Evolutionary conservation across 2,329 filamentous ascomycete genomes (phyloP).

Genomic region (Ophiostoma sp.): DNA sequence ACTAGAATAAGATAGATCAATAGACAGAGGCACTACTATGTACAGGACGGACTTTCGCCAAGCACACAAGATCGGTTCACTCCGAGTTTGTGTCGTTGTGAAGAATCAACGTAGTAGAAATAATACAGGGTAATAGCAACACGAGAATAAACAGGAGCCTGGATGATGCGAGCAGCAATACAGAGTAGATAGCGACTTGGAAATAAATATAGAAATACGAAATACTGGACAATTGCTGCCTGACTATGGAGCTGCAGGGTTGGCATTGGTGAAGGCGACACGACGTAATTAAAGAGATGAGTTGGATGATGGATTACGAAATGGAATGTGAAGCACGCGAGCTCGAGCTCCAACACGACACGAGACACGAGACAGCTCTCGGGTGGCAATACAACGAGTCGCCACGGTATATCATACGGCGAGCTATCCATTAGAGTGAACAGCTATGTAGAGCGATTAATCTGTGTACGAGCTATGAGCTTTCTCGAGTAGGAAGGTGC

Average conservation of each 20-base stretch:
- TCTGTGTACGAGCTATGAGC: not conserved
- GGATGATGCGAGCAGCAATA: too few relatives aligned
- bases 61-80: not conserved
- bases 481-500: not conserved
- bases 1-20: not conserved
- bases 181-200: too few relatives aligned
- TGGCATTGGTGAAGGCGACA: not conserved
- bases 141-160: not conserved
- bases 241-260: slow-evolving; percentile 1
- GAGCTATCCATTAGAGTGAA: not conserved
- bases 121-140: not conserved
- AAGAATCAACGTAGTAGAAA: not conserved
- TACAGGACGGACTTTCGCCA: not conserved
- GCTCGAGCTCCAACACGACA: not conserved
- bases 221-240: not conserved
- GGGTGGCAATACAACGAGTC: slow-evolving; percentile 1
- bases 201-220: not conserved
- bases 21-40: not conserved
- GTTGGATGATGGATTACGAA: not conserved
- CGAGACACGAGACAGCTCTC: not conserved
- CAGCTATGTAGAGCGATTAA: not conserved
- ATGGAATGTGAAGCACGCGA: not conserved
- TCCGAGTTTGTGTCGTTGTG: not conserved
- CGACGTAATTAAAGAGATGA: not conserved
- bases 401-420: not conserved